phyloP scores from a whole-genome alignment of 495 filamentous ascomycete genomes.

The Penicillium canescens region DNA sequence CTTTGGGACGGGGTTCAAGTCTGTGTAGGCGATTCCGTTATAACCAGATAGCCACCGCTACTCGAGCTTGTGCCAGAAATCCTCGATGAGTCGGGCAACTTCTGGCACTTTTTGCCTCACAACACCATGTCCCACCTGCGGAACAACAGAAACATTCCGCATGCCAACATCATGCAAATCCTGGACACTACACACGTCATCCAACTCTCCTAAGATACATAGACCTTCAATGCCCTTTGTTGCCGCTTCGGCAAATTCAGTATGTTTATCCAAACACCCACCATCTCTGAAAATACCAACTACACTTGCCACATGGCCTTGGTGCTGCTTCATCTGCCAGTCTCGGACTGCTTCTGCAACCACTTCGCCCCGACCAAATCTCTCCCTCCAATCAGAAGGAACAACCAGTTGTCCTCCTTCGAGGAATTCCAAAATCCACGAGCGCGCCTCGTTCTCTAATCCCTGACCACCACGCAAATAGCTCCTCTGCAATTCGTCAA shows the following conservation, averaged over 20 bases:
- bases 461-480: constrained; percentile 30
- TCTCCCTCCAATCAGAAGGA: constrained; percentile 44
- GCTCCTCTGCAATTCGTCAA: constrained; percentile 14
- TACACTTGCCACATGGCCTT: constrained; percentile 42
- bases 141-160: constrained; percentile 35
- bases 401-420: constrained; percentile 39
- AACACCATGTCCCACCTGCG: constrained; percentile 38
- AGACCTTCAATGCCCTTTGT: constrained; percentile 23
- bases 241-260: constrained; percentile 33
- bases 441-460: constrained; percentile 26
- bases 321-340: constrained; percentile 45
- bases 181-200: constrained; percentile 35
- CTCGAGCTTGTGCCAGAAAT: constrained; percentile 30
- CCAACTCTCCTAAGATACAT: constrained; percentile 41
- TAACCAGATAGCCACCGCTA: neutral
- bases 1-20: too few relatives aligned
- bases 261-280: constrained; percentile 39
- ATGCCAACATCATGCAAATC: constrained; percentile 35
- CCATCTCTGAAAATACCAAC: constrained; percentile 44
- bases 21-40: too few relatives aligned
- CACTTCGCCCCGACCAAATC: constrained; percentile 37
- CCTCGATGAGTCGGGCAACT: constrained; percentile 29
- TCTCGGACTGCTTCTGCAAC: constrained; percentile 46
- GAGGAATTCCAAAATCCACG: constrained; percentile 35
- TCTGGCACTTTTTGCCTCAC: constrained; percentile 35